Evolutionary conservation across 805 yeast genomes (phyloP), one percentile per base, ranked within the genome.

Genomic region (Crinitomyces ghanaensis): DNA sequence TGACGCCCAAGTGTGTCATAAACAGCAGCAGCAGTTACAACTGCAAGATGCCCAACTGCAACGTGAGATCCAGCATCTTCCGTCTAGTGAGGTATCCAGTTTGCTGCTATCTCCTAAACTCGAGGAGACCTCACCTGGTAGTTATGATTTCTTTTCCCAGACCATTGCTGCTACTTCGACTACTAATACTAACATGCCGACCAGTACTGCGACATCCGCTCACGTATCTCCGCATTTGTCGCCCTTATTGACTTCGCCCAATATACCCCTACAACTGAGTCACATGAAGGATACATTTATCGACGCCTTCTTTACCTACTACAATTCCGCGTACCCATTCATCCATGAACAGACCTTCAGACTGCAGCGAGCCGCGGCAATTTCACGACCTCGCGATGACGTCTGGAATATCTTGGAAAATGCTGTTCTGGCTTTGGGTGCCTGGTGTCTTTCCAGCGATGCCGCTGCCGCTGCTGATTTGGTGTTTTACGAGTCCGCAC

Each of bases 361-460:
- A 43, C 60, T 62, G n/a, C 61, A 60, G 43, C 72, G 60, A 44
- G 54, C 61, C 20, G 60, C 60, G 34, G 60, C 59, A 35, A 33
- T 62, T 4, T 59, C 65, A 18, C 54, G 67, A 1, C 61, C 65
- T 6, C 53, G 65, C 29, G 60, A 62, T 28, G 61, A 59, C 25
- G 59, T 63, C 15, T 73, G 76, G 74, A 68, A 67, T 40, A 59
- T 74, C 15, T 45, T 77, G 20, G 50, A 72, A 26, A 68, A 74
- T 45, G 64, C 76, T 0, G 72, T 76, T 0, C 50, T 75, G 18
- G 78, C 80, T 0, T 53, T 77, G n/a, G 85, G 84, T 11, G 68
- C 80, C 16, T 76, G 80, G 77, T 72, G 79, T 48, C 33, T 66
- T 7, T 64, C 68, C 43, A 77, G 76, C 9, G 77, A 73, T 40